These are phyloP conservation scores for Vaccinium darrowii DNA, from an alignment of 148 eudicot genomes.

Conservation along the genomic window DNA sequence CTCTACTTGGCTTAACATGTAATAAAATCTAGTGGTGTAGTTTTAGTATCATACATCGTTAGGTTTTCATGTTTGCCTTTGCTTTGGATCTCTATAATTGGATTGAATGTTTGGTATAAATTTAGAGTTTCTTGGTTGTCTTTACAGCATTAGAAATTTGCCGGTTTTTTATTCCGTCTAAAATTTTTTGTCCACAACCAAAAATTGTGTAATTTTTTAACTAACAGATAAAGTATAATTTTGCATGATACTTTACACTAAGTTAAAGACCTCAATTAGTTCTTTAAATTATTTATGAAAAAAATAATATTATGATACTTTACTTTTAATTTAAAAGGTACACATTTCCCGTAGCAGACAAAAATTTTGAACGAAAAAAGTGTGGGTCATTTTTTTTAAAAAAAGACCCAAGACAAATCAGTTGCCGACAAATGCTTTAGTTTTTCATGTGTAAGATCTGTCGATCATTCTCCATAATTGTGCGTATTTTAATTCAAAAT, in stretches of 20 bases:
- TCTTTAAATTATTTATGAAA: neutral
- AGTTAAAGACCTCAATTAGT: neutral
- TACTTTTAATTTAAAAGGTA: too few species aligned
- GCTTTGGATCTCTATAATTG: too few species aligned
- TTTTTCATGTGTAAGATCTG: neutral
- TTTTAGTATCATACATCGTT: neutral
- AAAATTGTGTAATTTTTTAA: neutral
- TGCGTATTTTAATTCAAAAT: conserved; percentile 8
- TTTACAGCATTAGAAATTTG: neutral
- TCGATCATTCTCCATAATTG: conserved; percentile 8
- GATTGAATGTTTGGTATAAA: too few species aligned
- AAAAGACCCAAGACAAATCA: neutral
- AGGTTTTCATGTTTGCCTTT: neutral
- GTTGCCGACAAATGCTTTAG: neutral
- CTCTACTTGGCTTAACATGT: neutral
- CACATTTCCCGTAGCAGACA: neutral
- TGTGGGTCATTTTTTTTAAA: neutral
- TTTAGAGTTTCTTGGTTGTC: neutral
- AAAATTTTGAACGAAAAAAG: neutral
- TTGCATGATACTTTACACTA: neutral
- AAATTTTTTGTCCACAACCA: neutral
- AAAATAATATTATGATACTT: neutral
- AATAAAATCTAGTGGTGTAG: too few species aligned
- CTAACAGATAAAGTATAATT: neutral
- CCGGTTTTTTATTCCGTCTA: neutral